Evolutionary conservation across 2,329 filamentous ascomycete genomes (phyloP).

Genomic region (Penicillium sp.): DNA sequence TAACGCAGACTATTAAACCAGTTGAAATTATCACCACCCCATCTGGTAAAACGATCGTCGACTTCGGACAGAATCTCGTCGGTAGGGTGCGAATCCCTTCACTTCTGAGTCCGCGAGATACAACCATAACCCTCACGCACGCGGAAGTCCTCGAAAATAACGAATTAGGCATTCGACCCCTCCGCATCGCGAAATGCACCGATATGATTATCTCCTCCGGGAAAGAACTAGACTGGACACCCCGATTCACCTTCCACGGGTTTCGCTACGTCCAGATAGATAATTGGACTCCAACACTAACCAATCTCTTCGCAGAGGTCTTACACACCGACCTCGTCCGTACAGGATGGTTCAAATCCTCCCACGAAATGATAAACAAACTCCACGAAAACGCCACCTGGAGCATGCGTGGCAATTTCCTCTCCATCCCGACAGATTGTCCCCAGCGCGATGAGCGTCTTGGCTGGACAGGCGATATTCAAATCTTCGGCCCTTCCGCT

Average conservation of each 20-base stretch:
- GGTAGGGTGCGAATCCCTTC: slow-evolving; percentile 51
- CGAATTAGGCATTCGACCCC: slow-evolving; percentile 48
- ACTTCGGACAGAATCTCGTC: slow-evolving; percentile 65
- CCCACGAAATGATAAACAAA: slow-evolving; percentile 56
- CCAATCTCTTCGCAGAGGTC: slow-evolving; percentile 44
- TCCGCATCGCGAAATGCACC: slow-evolving; percentile 49
- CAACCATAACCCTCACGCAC: slow-evolving; percentile 47
- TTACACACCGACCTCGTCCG: slow-evolving; percentile 59
- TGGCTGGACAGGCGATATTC: slow-evolving; percentile 59
- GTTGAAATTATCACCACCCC: slow-evolving; percentile 36
- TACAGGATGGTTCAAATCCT: slow-evolving; percentile 58
- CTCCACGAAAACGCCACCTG: slow-evolving; percentile 61
- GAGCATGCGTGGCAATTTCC: slow-evolving; percentile 64
- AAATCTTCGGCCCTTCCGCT: slow-evolving; percentile 55
- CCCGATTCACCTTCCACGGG: slow-evolving; percentile 58
- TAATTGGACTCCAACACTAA: slow-evolving; percentile 9
- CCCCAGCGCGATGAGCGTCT: slow-evolving; percentile 61
- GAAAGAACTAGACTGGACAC: slow-evolving; percentile 44
- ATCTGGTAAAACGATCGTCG: slow-evolving; percentile 55
- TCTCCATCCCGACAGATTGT: slow-evolving; percentile 62
- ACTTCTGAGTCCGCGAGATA: slow-evolving; percentile 19
- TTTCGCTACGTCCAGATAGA: slow-evolving; percentile 58
- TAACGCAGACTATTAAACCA: slow-evolving; percentile 35
- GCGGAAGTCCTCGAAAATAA: slow-evolving; percentile 60
- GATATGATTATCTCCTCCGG: slow-evolving; percentile 47